Evolutionary conservation across 73 alveolate species (phyloP).

Genomic region (Blepharisma japonicum): DNA sequence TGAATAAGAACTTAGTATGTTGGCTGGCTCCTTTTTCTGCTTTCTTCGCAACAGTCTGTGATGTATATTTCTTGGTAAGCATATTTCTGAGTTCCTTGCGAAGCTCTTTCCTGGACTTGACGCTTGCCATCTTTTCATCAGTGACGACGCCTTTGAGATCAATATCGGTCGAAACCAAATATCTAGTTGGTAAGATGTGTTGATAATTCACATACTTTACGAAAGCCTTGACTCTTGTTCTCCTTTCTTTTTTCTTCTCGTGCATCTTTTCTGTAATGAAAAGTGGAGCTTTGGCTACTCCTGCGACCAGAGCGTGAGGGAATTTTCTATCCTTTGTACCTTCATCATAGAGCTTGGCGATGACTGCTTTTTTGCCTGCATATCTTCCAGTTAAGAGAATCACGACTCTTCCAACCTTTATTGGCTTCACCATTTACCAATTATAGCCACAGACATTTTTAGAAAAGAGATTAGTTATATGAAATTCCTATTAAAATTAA

Average conservation of each 20-base stretch:
- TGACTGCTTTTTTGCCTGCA: constrained; percentile 90
- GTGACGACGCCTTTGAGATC: neutral
- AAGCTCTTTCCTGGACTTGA: neutral
- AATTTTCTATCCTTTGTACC: constrained; percentile 76
- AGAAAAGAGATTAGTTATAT: too few relatives aligned
- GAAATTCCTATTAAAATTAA: too few relatives aligned
- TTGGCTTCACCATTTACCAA: constrained; percentile 12
- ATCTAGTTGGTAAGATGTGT: constrained; percentile 87
- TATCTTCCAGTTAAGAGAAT: constrained; percentile 79
- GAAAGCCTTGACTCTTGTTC: constrained; percentile 78
- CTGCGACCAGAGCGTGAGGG: constrained; percentile 86
- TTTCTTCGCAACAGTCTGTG: neutral
- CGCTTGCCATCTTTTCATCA: neutral
- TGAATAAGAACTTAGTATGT: constrained; percentile 2
- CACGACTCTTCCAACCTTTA: constrained; percentile 84
- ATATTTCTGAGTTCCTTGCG: neutral
- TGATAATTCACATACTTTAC: constrained; percentile 72
- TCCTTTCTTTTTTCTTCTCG: constrained; percentile 70
- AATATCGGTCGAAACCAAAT: neutral
- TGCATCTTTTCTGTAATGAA: constrained; percentile 81
- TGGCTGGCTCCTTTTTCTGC: neutral
- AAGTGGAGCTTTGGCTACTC: constrained; percentile 74
- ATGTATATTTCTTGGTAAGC: neutral
- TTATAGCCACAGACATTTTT: neutral
- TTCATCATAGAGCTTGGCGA: constrained; percentile 57